Evolutionary conservation across 2,329 filamentous ascomycete species (phyloP).

Genomic region (Chaetomium olivaceum): DNA sequence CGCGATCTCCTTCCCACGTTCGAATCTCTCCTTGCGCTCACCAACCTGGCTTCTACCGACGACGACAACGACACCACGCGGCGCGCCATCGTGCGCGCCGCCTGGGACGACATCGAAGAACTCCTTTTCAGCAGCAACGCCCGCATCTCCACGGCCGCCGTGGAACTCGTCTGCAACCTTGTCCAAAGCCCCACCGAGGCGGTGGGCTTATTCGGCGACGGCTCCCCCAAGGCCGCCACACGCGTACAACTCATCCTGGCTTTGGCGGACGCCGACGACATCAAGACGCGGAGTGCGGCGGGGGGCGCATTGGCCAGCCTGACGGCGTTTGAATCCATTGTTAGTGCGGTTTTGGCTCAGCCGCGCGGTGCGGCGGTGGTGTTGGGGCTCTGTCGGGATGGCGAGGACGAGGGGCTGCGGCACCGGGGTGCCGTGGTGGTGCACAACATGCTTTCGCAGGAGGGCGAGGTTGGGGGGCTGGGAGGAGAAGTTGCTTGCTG

Average conservation of each 20-base stretch:
- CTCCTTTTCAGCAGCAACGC: slow-evolving; percentile 74
- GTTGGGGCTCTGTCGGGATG: slow-evolving; percentile 78
- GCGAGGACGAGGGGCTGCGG: slow-evolving; percentile 67
- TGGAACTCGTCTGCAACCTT: slow-evolving; percentile 90
- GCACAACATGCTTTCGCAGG: slow-evolving; percentile 68
- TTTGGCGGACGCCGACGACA: slow-evolving; percentile 81
- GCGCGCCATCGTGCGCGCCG: slow-evolving; percentile 68
- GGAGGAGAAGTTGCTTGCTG: slow-evolving; percentile 62
- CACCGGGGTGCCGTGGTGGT: slow-evolving; percentile 75
- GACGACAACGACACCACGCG: slow-evolving; percentile 67
- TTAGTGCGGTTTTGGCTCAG: slow-evolving; percentile 68
- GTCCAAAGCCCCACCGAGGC: slow-evolving; percentile 65
- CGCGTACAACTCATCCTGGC: slow-evolving; percentile 83
- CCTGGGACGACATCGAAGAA: slow-evolving; percentile 79
- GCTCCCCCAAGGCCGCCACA: slow-evolving; percentile 63
- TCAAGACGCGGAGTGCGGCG: slow-evolving; percentile 76
- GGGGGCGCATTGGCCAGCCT: slow-evolving; percentile 86
- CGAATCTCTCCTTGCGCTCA: slow-evolving; percentile 86
- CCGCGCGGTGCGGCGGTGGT: slow-evolving; percentile 74
- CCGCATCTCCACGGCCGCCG: slow-evolving; percentile 76
- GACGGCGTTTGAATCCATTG: slow-evolving; percentile 73
- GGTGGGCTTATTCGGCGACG: slow-evolving; percentile 68
- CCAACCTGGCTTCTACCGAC: slow-evolving; percentile 84
- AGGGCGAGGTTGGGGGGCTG: slow-evolving; percentile 63
- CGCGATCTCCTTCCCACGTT: slow-evolving; percentile 86